Evolutionary conservation across 148 eudicot genomes (phyloP).

Genomic region (Vaccinium corymbosum): DNA sequence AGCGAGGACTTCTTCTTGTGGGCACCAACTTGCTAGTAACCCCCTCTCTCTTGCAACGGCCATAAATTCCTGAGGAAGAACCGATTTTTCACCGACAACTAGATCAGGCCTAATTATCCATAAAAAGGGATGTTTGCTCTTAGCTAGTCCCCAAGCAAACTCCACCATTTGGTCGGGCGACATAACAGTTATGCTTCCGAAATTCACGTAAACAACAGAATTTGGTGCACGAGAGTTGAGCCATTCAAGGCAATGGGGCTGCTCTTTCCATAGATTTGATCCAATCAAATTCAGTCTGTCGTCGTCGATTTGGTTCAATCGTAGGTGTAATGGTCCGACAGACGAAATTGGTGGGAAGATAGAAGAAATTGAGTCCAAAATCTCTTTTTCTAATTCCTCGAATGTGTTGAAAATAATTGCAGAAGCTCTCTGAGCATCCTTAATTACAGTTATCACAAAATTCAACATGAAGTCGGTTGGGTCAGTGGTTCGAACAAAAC

Average conservation of each 20-base stretch:
- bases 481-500: background rate
- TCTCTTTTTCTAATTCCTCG: background rate
- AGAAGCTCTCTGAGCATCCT: background rate
- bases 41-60: background rate
- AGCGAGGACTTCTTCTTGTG: conserved; percentile 11
- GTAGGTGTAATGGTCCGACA: conserved; percentile 5
- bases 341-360: background rate
- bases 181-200: background rate
- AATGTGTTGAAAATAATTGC: conserved; percentile 2
- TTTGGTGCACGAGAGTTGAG: background rate
- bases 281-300: background rate
- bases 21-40: conserved; percentile 6
- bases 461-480: background rate
- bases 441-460: background rate
- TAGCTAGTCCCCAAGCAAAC: conserved; percentile 16
- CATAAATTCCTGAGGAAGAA: conserved; percentile 3
- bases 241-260: conserved; percentile 8
- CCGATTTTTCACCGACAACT: background rate
- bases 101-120: conserved; percentile 16
- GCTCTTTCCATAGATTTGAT: conserved; percentile 10
- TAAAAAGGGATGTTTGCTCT: conserved; percentile 5
- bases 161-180: background rate
- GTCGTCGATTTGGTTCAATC: background rate
- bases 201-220: conserved; percentile 12
- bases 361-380: background rate